Evolutionary conservation across 2,329 filamentous ascomycete genomes (phyloP), one percentile per base, ranked within the genome.

Genomic region (Gremmenia infestans): DNA sequence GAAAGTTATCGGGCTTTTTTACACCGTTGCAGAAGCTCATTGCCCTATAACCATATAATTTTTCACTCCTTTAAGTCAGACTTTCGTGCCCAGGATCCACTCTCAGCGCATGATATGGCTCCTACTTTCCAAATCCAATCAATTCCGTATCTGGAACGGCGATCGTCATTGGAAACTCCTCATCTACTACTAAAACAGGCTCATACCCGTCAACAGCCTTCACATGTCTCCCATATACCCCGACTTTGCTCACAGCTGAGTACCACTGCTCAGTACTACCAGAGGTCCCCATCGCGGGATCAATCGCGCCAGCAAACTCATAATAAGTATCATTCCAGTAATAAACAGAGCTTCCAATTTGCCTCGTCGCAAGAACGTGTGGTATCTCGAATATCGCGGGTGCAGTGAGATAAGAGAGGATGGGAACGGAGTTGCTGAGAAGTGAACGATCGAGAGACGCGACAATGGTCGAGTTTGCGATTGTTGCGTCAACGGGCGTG

Each of bases 241-340:
- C 54, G 17, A 32, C 22, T 1, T 28, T 50, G 15, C 59, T 59
- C 22, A 43, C 52, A 3, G 37, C 63, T 7, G 58, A 60, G 23
- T 57, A 64, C 61, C 62, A 64, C 50, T 64, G 63, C 35, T 65
- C 61, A 17, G 59, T 63, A 9, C 12, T 48, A 5, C 60, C 61
- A 4, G 55, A 36, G 2, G 59, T 57, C 2, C 57, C 59, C 5
- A 45, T 51, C 0, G 60, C 60, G 0, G 61, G 63, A 60, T 63
- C 61, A 28, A 64, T 65, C 2, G 56, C 60, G 3, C 61, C 61
- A 25, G 63, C 59, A 48, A 55, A 60, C 43, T 65, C 50, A 37
- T 64, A 63, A 25, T 61, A 62, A 2, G 63, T 64, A 15, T 65
- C 54, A 25, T 65, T 65, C 63, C 63, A 65, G 48, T 47, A 60